Conservation (phyloP, 345 rosid genomes). For the Eucalyptus marginata region DNA sequence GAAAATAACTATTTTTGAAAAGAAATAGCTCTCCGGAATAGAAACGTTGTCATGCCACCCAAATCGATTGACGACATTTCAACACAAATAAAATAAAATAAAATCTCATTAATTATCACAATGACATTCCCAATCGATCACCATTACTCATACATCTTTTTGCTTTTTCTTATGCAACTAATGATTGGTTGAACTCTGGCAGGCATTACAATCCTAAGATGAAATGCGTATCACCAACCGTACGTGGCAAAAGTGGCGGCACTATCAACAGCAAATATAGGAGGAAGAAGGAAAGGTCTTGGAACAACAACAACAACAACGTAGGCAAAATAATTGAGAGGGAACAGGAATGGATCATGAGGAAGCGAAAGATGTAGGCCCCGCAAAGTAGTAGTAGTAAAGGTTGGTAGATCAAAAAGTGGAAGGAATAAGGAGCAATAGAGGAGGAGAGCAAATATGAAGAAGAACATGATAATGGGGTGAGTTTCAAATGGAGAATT, state of each 20-base stretch:
- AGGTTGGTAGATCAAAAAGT: background rate
- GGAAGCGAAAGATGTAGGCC: background rate
- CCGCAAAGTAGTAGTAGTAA: background rate
- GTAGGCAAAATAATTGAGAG: too few species aligned
- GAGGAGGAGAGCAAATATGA: background rate
- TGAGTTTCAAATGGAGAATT: background rate
- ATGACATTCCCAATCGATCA: background rate
- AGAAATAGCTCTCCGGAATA: too few species aligned
- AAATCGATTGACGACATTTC: rapidly evolving
- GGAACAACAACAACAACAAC: background rate
- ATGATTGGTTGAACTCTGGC: background rate
- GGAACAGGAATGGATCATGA: too few species aligned
- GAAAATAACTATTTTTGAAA: too few species aligned
- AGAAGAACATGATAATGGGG: too few species aligned
- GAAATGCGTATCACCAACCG: background rate
- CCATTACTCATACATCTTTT: background rate
- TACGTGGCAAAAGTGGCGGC: background rate
- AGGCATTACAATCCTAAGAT: background rate
- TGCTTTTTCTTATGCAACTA: background rate
- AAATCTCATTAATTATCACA: too few species aligned
- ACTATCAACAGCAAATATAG: rapidly evolving
- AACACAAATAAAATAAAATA: background rate
- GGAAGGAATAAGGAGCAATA: background rate
- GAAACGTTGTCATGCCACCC: too few species aligned
- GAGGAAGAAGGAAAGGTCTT: background rate